phyloP scores from a whole-genome alignment of 257 asterid genomes.

The Rhazya stricta region DNA sequence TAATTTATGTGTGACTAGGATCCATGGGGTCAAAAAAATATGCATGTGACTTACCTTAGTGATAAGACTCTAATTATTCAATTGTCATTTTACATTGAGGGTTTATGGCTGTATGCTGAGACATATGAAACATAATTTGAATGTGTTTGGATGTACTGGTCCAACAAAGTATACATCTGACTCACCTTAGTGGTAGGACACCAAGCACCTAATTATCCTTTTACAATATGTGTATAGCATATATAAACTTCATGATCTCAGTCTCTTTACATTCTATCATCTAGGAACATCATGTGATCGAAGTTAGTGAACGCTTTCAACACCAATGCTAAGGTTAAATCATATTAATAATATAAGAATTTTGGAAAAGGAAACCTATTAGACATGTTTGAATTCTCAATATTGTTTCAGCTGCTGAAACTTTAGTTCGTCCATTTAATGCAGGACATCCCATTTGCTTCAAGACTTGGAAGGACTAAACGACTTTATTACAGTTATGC shows the following conservation, averaged over 20 bases:
- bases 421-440: constrained; percentile 19
- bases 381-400: background rate
- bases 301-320: background rate
- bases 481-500: no score
- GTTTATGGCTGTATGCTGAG: background rate
- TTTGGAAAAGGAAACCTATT: background rate
- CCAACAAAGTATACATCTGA: background rate
- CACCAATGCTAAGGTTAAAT: background rate
- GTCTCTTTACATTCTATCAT: background rate
- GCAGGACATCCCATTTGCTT: constrained; percentile 94
- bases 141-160: background rate
- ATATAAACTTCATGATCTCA: background rate
- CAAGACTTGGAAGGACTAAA: no score
- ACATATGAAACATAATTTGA: background rate
- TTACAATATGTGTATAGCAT: background rate
- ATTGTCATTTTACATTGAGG: background rate
- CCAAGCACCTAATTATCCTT: background rate
- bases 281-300: background rate
- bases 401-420: constrained; percentile 2
- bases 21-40: background rate
- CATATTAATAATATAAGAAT: background rate
- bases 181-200: background rate
- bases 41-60: background rate
- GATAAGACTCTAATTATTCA: background rate
- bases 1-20: background rate